Evolutionary conservation across 352 stramenopile species (phyloP), one percentile per base, ranked within the genome.

Genomic region (Phytophthora palmivora): DNA sequence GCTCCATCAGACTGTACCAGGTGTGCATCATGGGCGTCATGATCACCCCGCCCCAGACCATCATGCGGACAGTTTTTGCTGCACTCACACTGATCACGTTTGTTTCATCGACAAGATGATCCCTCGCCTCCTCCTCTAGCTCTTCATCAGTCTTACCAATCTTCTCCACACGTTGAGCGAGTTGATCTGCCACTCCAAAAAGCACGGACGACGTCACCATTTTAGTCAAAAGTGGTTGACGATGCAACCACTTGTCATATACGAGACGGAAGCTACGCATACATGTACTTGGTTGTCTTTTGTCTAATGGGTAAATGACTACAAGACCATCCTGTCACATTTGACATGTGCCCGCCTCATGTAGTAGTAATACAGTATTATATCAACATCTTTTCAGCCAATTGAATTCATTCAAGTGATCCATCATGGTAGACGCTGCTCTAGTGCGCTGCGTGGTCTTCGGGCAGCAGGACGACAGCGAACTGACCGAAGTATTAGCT

Each of bases 1-100:
- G 28, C 67, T 97, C 91, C 42, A 98, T 76, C 15, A 89, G 44
- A 28, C 86, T 76, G 72, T 97, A 97, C 68, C 96, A 98, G 16
- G 78, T 92, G 72, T 98, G 89, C 74, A 94, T 95, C 47, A 82
- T 74, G 1, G 90, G 90, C 36, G 87, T 89, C 67, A 96, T 81
- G 26, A 97, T 63, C 52, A 93, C 61, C 6, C 94, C 81, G 28
- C 89, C 90, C 67, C 95, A 97, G 53, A 95, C 75, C 52, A 94
- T 87, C 79, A 93, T 78, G 51, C 76, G 74, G 44, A 73, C 43
- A 12, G 74, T 84, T 21, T 67, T 67, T 5, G 45, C 58, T 6
- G 58, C 33, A 18, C 64, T 72, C 9, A 58, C 34, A 12, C 64
- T 72, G 7, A 72, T 15, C 37, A 63, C 10, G 9, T 26, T 30